phyloP scores from a whole-genome alignment of 139 green algal species.

The Tetradesmus obliquus region DNA sequence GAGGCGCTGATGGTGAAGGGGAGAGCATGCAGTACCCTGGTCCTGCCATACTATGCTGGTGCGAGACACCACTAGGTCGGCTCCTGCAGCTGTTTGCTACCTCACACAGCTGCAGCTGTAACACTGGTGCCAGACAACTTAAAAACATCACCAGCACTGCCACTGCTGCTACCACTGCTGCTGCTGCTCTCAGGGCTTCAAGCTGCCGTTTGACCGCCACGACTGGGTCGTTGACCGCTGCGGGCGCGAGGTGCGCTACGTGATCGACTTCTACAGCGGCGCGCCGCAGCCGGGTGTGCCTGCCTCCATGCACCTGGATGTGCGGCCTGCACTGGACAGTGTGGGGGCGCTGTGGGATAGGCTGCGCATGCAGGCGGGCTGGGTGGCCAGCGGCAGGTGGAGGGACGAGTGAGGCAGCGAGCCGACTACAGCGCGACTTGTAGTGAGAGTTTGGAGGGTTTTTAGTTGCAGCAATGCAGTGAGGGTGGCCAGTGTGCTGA shows the following conservation, averaged over 20 bases:
- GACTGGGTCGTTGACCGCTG: slow-evolving; percentile 95
- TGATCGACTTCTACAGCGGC: slow-evolving; percentile 98
- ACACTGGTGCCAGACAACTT: no score
- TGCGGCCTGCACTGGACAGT: slow-evolving; percentile 89
- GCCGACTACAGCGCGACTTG: no score
- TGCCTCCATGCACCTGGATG: slow-evolving; percentile 92
- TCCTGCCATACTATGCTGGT: no score
- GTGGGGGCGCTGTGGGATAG: slow-evolving; percentile 72
- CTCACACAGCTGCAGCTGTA: no score
- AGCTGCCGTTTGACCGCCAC: slow-evolving; percentile 95
- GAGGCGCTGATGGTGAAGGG: no score
- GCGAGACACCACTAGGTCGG: no score
- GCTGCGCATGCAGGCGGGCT: slow-evolving; percentile 32
- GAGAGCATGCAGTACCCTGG: no score
- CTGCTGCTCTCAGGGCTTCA: slow-evolving; percentile 76
- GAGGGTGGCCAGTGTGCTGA: no score
- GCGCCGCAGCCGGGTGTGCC: slow-evolving; percentile 68
- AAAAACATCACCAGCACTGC: not conserved
- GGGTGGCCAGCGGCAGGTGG: slow-evolving; percentile 41
- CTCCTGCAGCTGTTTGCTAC: no score
- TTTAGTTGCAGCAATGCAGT: no score
- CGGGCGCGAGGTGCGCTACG: slow-evolving; percentile 83
- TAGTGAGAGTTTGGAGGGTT: no score
- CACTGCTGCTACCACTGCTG: not conserved
- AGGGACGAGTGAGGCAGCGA: not conserved